A percentile compares a stretch with the other conserved stretches of the same genome.
Evolutionary conservation across 768 basidiomycete genomes (phyloP).

Genomic region (Mycena pura): DNA sequence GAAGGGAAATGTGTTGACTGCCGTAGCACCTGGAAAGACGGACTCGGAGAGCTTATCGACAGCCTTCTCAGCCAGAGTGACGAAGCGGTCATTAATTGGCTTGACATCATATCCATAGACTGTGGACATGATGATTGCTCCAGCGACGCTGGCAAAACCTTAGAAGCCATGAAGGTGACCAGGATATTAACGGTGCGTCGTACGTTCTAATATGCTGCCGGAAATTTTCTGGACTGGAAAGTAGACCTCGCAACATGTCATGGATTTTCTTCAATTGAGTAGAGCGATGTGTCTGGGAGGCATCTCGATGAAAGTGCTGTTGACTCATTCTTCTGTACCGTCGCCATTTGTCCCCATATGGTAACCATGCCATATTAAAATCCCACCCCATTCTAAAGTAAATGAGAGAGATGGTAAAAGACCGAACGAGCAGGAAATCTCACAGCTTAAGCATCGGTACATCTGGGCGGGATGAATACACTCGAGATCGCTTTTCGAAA

Average conservation of each 20-base stretch:
- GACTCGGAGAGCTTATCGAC: slow-evolving; percentile 34
- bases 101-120: slow-evolving; percentile 44
- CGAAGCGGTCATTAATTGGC: slow-evolving; percentile 37
- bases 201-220: slow-evolving; percentile 7
- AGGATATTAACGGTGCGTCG: background rate
- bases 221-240: slow-evolving; percentile 25
- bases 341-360: slow-evolving; percentile 39
- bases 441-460: slow-evolving; percentile 2
- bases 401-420: background rate
- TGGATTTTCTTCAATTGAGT: slow-evolving; percentile 31
- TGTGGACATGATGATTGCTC: slow-evolving; percentile 38
- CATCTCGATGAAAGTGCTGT: slow-evolving; percentile 32
- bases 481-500: background rate
- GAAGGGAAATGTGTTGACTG: slow-evolving; percentile 39
- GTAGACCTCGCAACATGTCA: slow-evolving; percentile 26
- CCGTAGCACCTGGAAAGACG: slow-evolving; percentile 37
- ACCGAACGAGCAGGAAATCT: background rate
- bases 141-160: slow-evolving; percentile 34
- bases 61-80: slow-evolving; percentile 38
- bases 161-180: slow-evolving; percentile 18
- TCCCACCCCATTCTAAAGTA: slow-evolving; percentile 41
- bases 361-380: slow-evolving; percentile 35
- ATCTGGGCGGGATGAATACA: slow-evolving; percentile 4
- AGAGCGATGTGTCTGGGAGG: slow-evolving; percentile 27
- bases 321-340: slow-evolving; percentile 35